These are phyloP conservation scores for Podospora pseudocomata DNA, from an alignment of 495 filamentous ascomycete genomes.

Conservation along the genomic window DNA sequence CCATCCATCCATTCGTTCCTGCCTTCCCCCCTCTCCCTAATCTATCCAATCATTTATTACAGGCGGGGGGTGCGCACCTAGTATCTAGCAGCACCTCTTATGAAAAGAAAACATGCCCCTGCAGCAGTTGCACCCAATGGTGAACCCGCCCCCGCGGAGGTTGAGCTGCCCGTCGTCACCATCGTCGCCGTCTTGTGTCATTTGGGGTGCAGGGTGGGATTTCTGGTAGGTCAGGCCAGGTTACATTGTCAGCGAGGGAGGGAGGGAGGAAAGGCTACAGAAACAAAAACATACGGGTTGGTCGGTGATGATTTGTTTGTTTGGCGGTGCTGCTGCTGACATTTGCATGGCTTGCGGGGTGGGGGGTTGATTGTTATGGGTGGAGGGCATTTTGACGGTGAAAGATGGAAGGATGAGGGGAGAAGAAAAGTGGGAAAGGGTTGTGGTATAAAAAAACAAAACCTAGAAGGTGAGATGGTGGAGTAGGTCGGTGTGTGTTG, in stretches of 20 bases:
- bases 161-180: background rate
- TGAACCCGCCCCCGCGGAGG: conserved; percentile 34
- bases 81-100: background rate
- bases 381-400: background rate
- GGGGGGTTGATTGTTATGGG: background rate
- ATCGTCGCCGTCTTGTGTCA: background rate
- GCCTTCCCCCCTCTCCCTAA: too few species aligned
- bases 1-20: too few species aligned
- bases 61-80: too few species aligned
- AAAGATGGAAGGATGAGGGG: background rate
- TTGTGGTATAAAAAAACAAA: background rate
- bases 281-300: background rate
- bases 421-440: background rate
- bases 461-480: background rate
- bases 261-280: background rate
- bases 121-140: conserved; percentile 5
- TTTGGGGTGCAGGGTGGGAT: background rate
- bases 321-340: background rate
- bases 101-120: conserved; percentile 4
- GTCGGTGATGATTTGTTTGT: background rate
- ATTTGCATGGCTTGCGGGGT: background rate
- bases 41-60: too few species aligned
- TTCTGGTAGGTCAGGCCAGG: background rate
- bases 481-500: background rate
- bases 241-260: too few species aligned